Evolutionary conservation across 78 protist genomes (phyloP).

Genomic region (Anaeramoeba flamelloides): DNA sequence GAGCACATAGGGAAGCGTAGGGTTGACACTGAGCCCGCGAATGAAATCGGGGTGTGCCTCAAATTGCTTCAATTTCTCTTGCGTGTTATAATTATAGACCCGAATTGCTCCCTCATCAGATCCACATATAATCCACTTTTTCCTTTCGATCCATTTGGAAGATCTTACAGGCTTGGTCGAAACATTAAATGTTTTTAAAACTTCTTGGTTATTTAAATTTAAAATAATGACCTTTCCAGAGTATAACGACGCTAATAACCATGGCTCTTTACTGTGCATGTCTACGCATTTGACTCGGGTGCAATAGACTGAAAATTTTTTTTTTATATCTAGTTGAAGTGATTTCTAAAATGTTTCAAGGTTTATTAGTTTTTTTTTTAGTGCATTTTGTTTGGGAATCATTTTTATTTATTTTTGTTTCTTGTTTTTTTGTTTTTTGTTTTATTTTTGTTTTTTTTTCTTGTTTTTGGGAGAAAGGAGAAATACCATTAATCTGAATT

Average conservation of each 20-base stretch:
- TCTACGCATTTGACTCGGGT: conserved; percentile 94
- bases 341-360: too few relatives aligned
- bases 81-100: conserved; percentile 86
- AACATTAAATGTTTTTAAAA: background rate
- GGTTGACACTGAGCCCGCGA: conserved; percentile 85
- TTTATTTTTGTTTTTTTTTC: too few relatives aligned
- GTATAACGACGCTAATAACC: conserved; percentile 73
- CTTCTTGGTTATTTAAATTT: conserved; percentile 40
- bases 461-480: too few relatives aligned
- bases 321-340: too few relatives aligned
- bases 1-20: conserved; percentile 69
- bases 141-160: conserved; percentile 76
- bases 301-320: too few relatives aligned
- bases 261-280: conserved; percentile 90
- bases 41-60: conserved; percentile 94
- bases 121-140: conserved; percentile 84
- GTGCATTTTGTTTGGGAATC: too few relatives aligned
- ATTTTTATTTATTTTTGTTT: too few relatives aligned
- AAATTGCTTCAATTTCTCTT: conserved; percentile 68
- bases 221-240: conserved; percentile 77
- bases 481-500: too few relatives aligned
- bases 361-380: too few relatives aligned
- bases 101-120: conserved; percentile 57
- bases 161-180: conserved; percentile 48
- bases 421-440: too few relatives aligned